phyloP scores from a whole-genome alignment of 2,329 filamentous ascomycete genomes.

The Neofusicoccum parvum region DNA sequence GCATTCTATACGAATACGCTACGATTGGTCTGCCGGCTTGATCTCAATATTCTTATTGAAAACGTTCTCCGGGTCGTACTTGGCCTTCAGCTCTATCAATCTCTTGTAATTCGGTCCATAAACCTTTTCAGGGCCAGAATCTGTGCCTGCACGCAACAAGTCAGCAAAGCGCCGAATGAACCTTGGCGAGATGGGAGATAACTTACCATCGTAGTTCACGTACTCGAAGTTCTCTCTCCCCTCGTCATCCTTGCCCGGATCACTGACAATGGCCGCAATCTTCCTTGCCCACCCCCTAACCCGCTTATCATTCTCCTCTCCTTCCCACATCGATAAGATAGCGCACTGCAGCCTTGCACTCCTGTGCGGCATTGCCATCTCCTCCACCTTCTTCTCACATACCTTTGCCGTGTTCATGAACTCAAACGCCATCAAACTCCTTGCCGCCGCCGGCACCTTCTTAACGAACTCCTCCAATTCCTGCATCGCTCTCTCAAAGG shows the following conservation, averaged over 20 bases:
- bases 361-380: conserved; percentile 15
- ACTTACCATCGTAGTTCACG: conserved; percentile 36
- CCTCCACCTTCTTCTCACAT: neutral
- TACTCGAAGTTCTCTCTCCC: conserved; percentile 35
- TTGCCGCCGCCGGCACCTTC: conserved; percentile 27
- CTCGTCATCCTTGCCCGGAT: conserved; percentile 25
- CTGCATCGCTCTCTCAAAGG: conserved; percentile 30
- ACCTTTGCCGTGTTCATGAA: conserved; percentile 13
- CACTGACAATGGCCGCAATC: neutral
- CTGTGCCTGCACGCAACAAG: conserved; percentile 25
- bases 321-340: neutral
- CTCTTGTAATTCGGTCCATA: conserved; percentile 37
- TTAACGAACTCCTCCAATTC: conserved; percentile 34
- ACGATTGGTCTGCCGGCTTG: neutral
- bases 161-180: conserved; percentile 5
- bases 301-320: conserved; percentile 5
- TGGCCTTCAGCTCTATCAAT: conserved; percentile 36
- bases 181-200: neutral
- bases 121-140: conserved; percentile 30
- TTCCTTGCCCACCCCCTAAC: neutral
- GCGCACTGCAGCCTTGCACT: conserved; percentile 22
- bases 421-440: conserved; percentile 26
- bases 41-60: conserved; percentile 27
- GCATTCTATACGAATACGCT: no score
- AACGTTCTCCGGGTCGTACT: conserved; percentile 38